Evolutionary conservation across 2,329 filamentous ascomycete species (phyloP).

Genomic region (Aspergillus quadricinctus): DNA sequence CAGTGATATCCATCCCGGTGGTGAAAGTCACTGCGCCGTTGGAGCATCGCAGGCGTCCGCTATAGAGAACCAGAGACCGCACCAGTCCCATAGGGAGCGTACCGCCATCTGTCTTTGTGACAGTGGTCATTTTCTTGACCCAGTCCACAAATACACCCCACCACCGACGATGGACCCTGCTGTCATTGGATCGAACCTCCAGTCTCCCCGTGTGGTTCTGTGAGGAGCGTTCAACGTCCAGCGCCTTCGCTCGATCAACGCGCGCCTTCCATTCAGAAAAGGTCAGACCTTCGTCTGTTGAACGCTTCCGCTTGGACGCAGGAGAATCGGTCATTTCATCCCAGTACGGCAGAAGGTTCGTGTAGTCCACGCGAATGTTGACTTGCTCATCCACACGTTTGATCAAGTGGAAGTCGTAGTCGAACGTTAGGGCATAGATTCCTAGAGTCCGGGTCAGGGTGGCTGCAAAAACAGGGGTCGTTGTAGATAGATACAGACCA

Average conservation of each 20-base stretch:
- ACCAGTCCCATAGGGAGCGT: constrained; percentile 2
- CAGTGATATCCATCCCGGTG: constrained; percentile 10
- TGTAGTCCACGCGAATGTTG: constrained; percentile 18
- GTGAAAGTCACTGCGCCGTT: constrained; percentile 5
- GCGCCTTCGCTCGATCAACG: neutral
- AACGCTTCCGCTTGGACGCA: constrained; percentile 4
- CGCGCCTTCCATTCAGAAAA: neutral
- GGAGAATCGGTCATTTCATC: constrained; percentile 13
- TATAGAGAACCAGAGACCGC: constrained; percentile 4
- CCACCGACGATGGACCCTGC: constrained; percentile 6
- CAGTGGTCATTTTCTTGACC: constrained; percentile 10
- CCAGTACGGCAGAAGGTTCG: constrained; percentile 16
- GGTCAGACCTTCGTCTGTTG: constrained; percentile 1
- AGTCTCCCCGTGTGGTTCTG: neutral
- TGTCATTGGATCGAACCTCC: neutral
- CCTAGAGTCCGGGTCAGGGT: neutral
- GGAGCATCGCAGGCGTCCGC: constrained; percentile 7
- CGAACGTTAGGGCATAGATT: constrained; percentile 2
- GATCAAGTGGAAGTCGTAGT: constrained; percentile 16
- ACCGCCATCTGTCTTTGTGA: constrained; percentile 6
- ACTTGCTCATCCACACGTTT: constrained; percentile 13
- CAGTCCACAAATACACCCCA: constrained; percentile 9
- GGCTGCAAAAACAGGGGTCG: too few relatives aligned
- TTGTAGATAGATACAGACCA: too few relatives aligned
- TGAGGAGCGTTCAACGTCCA: neutral